phyloP scores from a whole-genome alignment of 2,329 filamentous ascomycete genomes.

The Nemania diffusa region DNA sequence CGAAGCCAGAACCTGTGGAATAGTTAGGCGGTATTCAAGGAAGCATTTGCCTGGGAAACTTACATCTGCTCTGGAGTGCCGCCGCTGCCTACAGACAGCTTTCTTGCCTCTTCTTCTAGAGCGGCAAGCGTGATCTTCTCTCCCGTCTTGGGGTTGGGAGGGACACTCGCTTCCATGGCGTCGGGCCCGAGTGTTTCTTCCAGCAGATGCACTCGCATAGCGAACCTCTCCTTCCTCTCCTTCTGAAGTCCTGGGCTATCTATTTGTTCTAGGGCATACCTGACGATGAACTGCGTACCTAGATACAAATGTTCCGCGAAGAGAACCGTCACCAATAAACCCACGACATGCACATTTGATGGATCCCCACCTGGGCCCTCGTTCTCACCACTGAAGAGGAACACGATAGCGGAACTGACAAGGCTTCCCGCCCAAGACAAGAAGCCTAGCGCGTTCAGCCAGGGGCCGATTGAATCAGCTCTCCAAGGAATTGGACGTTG shows the following conservation, averaged over 20 bases:
- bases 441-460: slow-evolving; percentile 86
- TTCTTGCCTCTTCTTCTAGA: slow-evolving; percentile 71
- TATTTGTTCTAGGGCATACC: slow-evolving; percentile 78
- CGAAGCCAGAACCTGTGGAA: slow-evolving; percentile 67
- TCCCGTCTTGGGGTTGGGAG: slow-evolving; percentile 60
- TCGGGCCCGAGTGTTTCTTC: slow-evolving; percentile 75
- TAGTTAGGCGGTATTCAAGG: slow-evolving; percentile 19
- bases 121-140: slow-evolving; percentile 72
- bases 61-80: slow-evolving; percentile 63
- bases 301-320: slow-evolving; percentile 92
- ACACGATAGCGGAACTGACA: slow-evolving; percentile 87
- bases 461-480: slow-evolving; percentile 93
- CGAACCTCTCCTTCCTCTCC: slow-evolving; percentile 82
- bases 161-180: slow-evolving; percentile 59
- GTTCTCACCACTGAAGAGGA: slow-evolving; percentile 80
- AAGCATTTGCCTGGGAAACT: slow-evolving; percentile 41
- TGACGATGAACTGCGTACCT: slow-evolving; percentile 76
- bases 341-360: slow-evolving; percentile 80
- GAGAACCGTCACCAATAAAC: slow-evolving; percentile 82
- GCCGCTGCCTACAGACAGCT: slow-evolving; percentile 60
- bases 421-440: slow-evolving; percentile 94
- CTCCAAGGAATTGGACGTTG: slow-evolving; percentile 90
- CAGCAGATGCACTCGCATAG: slow-evolving; percentile 81
- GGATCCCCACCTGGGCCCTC: slow-evolving; percentile 73
- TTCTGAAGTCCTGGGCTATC: slow-evolving; percentile 89